Evolutionary conservation across 441 rosid genomes (phyloP).

Genomic region (Francoa sonchifolia): DNA sequence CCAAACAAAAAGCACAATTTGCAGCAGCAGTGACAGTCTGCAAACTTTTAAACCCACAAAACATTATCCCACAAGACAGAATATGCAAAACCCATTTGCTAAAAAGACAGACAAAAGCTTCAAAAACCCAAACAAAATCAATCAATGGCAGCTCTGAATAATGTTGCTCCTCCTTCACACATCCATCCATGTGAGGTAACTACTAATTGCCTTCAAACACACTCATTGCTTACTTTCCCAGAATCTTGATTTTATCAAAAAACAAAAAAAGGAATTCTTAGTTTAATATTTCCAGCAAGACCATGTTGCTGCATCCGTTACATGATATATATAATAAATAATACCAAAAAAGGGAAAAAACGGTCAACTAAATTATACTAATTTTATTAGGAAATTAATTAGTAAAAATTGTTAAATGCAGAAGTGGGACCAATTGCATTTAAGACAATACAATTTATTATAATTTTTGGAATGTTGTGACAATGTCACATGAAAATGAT

Average conservation of each 20-base stretch:
- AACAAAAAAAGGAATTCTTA: no score
- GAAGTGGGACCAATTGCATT: no score
- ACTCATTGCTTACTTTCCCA: slow-evolving; percentile 34
- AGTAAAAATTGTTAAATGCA: background rate
- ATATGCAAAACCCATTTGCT: slow-evolving; percentile 9
- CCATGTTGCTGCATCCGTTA: no score
- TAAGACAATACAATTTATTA: no score
- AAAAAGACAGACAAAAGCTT: slow-evolving; percentile 15
- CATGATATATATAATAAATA: background rate
- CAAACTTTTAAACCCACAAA: slow-evolving; percentile 1
- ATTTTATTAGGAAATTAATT: background rate
- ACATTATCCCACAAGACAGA: slow-evolving; percentile 11
- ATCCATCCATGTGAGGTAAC: slow-evolving; percentile 42
- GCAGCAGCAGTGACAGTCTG: no score
- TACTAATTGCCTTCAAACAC: slow-evolving; percentile 41
- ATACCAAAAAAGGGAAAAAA: background rate
- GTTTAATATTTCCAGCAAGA: no score
- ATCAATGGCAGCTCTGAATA: slow-evolving; percentile 22
- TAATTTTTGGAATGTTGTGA: no score
- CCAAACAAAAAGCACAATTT: slow-evolving; percentile 18
- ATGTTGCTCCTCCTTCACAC: slow-evolving; percentile 18
- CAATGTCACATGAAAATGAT: no score
- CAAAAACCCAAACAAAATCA: slow-evolving; percentile 21
- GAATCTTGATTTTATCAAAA: no score
- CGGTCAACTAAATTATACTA: no score